Evolutionary conservation across 1,284 basidiomycete species (phyloP), one percentile per base, ranked within the genome.

Genomic region (Chiua sp.): DNA sequence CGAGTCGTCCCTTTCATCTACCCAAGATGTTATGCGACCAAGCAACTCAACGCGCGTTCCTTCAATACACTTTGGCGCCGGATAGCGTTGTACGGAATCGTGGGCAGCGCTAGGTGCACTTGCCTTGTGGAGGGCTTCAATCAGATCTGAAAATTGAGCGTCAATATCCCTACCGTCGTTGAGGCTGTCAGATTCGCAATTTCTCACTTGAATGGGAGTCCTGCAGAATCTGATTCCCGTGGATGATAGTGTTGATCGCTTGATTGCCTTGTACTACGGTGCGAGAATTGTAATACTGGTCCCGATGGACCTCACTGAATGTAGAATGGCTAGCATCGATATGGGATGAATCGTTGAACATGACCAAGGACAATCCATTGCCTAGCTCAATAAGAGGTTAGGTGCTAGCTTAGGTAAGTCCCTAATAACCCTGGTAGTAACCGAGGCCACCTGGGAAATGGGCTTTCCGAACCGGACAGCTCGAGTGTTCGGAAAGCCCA

Each of bases 41-140:
- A 69, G 68, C 6, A 72, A 42, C 46, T 68, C 69, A 57, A 59
- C n/a, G 3, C 67, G 67, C 7, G 67, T 71, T 28, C 68, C 69
- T 55, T 64, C 62, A 39, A 68, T 59, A 46, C 65, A 71, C 42
- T 59, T 68, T 55, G 68, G 58, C 1, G 69, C 65, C 1, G 67
- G 67, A 50, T 69, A 52, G 8, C 67, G 65, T 37, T 67, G 59
- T 13, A 60, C 65, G 0, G 59, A 69, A 56, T 70, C 60, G 18
- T 62, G 53, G n/a, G 60, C 51, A 44, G 64, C 68, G 16, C 68
- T 67, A 0, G 64, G 61, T 4, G 66, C 65, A 33, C 66, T 61
- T 16, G 56, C 59, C 22, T 64, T 67, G 6, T 50, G 65, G 39
- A 65, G 64, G 2, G n/a, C 32, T 37, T 66, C 62, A 18, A 66